A percentile compares a stretch with the other conserved stretches of the same genome.
These are phyloP conservation scores for Penicillium canariense DNA, from an alignment of 495 filamentous ascomycete species.

Conservation along the genomic window DNA sequence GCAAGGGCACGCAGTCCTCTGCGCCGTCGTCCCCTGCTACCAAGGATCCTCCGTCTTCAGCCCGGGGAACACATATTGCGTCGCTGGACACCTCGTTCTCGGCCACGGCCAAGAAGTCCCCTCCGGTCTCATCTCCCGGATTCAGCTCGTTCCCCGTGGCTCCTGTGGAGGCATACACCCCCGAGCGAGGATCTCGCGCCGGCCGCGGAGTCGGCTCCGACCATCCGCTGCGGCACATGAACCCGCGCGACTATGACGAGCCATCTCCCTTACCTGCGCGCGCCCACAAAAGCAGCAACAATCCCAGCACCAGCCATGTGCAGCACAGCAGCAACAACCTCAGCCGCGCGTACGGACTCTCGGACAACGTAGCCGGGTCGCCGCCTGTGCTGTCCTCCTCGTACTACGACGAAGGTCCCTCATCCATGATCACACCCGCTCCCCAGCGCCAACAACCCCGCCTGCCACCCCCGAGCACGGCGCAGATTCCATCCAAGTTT, in stretches of 20 bases:
- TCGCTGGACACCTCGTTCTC: slow-evolving; percentile 47
- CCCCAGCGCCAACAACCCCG: slow-evolving; percentile 78
- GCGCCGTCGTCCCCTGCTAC: slow-evolving; percentile 48
- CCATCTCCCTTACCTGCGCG: slow-evolving; percentile 53
- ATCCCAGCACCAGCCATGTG: slow-evolving; percentile 26
- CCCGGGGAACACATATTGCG: slow-evolving; percentile 24
- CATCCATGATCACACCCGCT: slow-evolving; percentile 76
- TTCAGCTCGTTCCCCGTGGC: slow-evolving; percentile 49
- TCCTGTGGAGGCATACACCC: slow-evolving; percentile 48
- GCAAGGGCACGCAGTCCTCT: slow-evolving; percentile 46
- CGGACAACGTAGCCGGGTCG: slow-evolving; percentile 59
- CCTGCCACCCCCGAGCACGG: slow-evolving; percentile 84
- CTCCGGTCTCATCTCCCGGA: slow-evolving; percentile 48
- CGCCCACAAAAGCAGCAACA: slow-evolving; percentile 34
- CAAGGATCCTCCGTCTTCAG: slow-evolving; percentile 36
- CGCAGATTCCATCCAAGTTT: slow-evolving; percentile 87
- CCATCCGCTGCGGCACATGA: slow-evolving; percentile 35
- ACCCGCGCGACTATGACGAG: slow-evolving; percentile 52
- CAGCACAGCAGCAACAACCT: slow-evolving; percentile 54
- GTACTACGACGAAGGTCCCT: slow-evolving; percentile 55
- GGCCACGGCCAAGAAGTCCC: slow-evolving; percentile 48
- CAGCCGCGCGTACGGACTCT: slow-evolving; percentile 53
- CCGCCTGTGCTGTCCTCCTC: slow-evolving; percentile 70
- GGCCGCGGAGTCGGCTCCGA: slow-evolving; percentile 35
- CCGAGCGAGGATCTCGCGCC: slow-evolving; percentile 43